phyloP scores from a whole-genome alignment of 1,284 basidiomycete species.

The Marasmius sp. region DNA sequence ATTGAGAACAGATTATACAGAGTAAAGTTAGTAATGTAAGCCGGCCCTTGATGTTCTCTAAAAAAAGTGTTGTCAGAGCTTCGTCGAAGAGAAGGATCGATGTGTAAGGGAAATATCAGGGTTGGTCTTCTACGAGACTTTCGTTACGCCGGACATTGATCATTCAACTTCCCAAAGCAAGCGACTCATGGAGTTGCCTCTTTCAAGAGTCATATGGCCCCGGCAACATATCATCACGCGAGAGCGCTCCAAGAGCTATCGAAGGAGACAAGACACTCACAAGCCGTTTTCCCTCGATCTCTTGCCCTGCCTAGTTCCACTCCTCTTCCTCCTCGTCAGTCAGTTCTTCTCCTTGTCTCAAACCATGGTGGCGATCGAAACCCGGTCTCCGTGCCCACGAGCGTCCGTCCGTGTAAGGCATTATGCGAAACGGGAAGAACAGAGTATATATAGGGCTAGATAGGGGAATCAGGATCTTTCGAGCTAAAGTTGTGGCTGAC shows the following conservation, averaged over 20 bases:
- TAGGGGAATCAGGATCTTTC: not conserved
- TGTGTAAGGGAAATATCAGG: not conserved
- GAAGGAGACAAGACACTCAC: conserved; percentile 9
- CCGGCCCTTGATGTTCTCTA: too few relatives aligned
- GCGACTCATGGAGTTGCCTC: conserved; percentile 21
- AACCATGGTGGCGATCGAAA: conserved; percentile 55
- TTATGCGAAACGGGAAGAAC: conserved; percentile 77
- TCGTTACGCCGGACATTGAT: conserved; percentile 48
- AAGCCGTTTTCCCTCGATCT: not conserved
- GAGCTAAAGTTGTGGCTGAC: not conserved
- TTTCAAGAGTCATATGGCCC: conserved; percentile 77
- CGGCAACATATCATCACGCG: conserved; percentile 64
- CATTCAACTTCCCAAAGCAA: conserved; percentile 46
- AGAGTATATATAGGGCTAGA: conserved; percentile 74
- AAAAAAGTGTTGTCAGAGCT: not conserved
- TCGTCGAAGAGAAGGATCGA: not conserved
- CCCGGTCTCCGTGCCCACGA: conserved; percentile 76
- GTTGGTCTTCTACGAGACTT: not conserved
- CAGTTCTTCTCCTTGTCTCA: conserved; percentile 66
- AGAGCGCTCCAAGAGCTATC: not conserved
- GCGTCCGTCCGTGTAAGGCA: conserved; percentile 86
- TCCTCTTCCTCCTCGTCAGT: conserved; percentile 67
- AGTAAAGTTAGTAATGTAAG: too few relatives aligned
- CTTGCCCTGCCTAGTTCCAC: conserved; percentile 2
- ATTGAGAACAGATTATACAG: too few relatives aligned